phyloP scores from a whole-genome alignment of 1,284 basidiomycete species.

The Melampsora larici-populina region DNA sequence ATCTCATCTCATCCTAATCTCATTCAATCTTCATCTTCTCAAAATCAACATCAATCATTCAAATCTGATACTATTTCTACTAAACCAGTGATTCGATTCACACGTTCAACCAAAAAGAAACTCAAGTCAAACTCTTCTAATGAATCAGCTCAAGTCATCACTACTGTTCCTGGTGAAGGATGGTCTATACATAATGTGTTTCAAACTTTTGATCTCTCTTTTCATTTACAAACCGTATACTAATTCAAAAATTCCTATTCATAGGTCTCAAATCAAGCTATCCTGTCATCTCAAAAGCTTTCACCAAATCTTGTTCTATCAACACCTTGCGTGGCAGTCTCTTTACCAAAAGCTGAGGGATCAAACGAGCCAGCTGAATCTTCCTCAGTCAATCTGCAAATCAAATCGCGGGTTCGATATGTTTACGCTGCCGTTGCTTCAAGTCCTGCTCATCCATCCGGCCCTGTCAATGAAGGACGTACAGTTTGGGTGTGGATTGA shows the following conservation, averaged over 20 bases:
- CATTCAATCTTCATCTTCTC: background rate
- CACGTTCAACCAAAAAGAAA: background rate
- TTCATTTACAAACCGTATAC: background rate
- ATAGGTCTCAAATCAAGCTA: constrained; percentile 31
- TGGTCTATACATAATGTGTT: constrained; percentile 36
- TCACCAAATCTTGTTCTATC: constrained; percentile 25
- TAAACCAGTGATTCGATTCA: constrained; percentile 19
- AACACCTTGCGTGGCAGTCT: constrained; percentile 19
- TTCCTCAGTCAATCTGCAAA: constrained; percentile 1
- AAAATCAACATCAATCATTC: background rate
- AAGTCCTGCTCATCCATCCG: constrained; percentile 23
- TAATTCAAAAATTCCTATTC: background rate
- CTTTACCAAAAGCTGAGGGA: background rate
- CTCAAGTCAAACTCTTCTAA: background rate
- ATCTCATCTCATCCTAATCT: constrained; percentile 18
- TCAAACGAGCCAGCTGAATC: background rate
- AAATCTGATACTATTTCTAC: constrained; percentile 12
- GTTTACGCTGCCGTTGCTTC: constrained; percentile 31
- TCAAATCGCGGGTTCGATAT: constrained; percentile 8
- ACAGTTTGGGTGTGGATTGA: constrained; percentile 36
- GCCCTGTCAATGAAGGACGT: constrained; percentile 22
- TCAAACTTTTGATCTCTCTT: too few relatives aligned
- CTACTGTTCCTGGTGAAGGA: constrained; percentile 32
- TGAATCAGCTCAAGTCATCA: constrained; percentile 14
- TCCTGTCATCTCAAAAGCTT: constrained; percentile 30